Percentiles rank a stretch among this genome's conserved stretches.
Evolutionary conservation across 257 asterid genomes (phyloP).

Genomic region (Solanum virginianum): DNA sequence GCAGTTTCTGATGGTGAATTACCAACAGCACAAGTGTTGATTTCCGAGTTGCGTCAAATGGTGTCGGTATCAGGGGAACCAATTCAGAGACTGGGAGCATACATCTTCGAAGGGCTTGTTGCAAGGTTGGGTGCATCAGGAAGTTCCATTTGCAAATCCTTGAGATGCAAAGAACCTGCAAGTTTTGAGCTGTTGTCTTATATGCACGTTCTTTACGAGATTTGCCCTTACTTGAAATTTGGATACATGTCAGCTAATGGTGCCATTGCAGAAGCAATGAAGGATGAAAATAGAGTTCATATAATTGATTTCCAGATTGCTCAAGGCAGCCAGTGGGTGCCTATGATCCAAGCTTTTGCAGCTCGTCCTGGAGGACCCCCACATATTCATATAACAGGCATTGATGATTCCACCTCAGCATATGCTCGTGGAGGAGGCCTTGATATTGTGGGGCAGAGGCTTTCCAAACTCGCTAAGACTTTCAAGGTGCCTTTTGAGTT

Average conservation of each 20-base stretch:
- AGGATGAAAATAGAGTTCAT: constrained; percentile 54
- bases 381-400: constrained; percentile 62
- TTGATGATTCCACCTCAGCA: constrained; percentile 57
- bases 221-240: constrained; percentile 75
- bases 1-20: constrained; percentile 52
- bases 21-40: constrained; percentile 48
- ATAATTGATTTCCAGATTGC: constrained; percentile 76
- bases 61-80: constrained; percentile 92
- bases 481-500: constrained; percentile 74
- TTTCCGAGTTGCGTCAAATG: constrained; percentile 56
- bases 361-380: constrained; percentile 83
- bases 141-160: constrained; percentile 44
- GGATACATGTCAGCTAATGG: constrained; percentile 93
- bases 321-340: constrained; percentile 86
- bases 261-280: constrained; percentile 87
- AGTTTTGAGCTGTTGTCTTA: constrained; percentile 60
- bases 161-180: constrained; percentile 51
- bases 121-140: constrained; percentile 56
- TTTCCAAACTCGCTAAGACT: constrained; percentile 48
- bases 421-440: constrained; percentile 78
- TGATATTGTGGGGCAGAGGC: constrained; percentile 56
- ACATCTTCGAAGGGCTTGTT: constrained; percentile 81
- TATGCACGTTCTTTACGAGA: constrained; percentile 63
- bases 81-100: constrained; percentile 73
- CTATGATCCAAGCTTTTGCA: constrained; percentile 74